phyloP scores from a whole-genome alignment of 495 filamentous ascomycete genomes.

The Penicillium lividum region DNA sequence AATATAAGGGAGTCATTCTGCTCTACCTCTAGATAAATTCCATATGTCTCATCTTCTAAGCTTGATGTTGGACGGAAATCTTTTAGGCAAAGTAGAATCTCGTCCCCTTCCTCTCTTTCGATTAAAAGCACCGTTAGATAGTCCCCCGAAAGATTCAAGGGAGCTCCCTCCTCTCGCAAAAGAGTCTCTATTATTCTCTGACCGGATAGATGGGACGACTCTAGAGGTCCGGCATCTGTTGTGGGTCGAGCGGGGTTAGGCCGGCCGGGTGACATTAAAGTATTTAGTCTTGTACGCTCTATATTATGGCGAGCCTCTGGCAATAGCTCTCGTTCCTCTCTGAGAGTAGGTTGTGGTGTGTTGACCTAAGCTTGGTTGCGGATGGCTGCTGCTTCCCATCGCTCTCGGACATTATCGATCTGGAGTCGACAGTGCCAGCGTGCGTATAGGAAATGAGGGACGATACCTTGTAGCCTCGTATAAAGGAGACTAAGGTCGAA shows the following conservation, averaged over 20 bases:
- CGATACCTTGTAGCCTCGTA: not conserved
- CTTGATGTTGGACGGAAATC: not conserved
- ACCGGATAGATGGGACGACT: not conserved
- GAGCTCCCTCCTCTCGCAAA: conserved; percentile 1
- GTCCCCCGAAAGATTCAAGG: not conserved
- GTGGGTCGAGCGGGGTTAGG: not conserved
- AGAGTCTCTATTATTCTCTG: not conserved
- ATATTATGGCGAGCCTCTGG: not conserved
- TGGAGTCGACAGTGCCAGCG: no score
- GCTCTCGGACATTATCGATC: no score
- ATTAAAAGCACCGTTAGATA: not conserved
- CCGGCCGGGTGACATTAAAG: not conserved
- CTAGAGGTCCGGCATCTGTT: not conserved
- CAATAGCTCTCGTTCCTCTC: not conserved
- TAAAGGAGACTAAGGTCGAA: not conserved
- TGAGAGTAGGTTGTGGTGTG: no score
- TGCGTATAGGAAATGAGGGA: not conserved
- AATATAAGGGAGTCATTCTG: not conserved
- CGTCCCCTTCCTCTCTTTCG: not conserved
- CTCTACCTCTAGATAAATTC: not conserved
- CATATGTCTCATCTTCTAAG: not conserved
- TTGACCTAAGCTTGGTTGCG: no score
- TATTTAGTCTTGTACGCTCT: not conserved
- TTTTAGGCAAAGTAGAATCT: not conserved
- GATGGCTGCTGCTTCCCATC: no score